A percentile compares a stretch with the other conserved stretches of the same genome.
Evolutionary conservation across 2,329 filamentous ascomycete genomes (phyloP).

Genomic region (Pseudogymnoascus sp.): DNA sequence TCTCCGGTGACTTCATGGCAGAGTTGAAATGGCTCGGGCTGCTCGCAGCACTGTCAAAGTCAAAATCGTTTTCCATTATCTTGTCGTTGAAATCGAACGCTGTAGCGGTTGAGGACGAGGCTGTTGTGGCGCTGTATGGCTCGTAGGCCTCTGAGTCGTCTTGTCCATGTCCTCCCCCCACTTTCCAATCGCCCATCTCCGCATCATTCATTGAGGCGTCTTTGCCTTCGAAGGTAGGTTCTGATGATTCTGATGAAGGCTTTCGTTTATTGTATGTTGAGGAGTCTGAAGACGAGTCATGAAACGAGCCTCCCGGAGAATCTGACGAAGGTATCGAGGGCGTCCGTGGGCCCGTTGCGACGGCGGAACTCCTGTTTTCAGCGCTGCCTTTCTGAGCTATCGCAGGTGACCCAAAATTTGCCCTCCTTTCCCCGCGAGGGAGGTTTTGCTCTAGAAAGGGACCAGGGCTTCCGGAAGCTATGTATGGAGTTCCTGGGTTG

Average conservation of each 20-base stretch:
- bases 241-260: slow-evolving; percentile 38
- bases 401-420: slow-evolving; percentile 21
- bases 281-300: slow-evolving; percentile 45
- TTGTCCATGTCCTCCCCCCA: slow-evolving; percentile 27
- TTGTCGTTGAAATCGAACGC: slow-evolving; percentile 34
- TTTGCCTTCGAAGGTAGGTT: slow-evolving; percentile 33
- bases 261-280: slow-evolving; percentile 39
- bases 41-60: slow-evolving; percentile 50
- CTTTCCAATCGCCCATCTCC: slow-evolving; percentile 37
- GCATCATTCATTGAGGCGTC: slow-evolving; percentile 38
- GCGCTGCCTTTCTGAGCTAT: slow-evolving; percentile 21
- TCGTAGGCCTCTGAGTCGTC: slow-evolving; percentile 33
- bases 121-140: slow-evolving; percentile 30
- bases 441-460: slow-evolving; percentile 26
- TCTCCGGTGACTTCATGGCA: slow-evolving; percentile 34
- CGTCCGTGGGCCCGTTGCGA: slow-evolving; percentile 18
- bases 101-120: slow-evolving; percentile 28
- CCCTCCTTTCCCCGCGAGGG: slow-evolving; percentile 19
- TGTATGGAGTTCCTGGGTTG: slow-evolving; percentile 26
- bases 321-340: slow-evolving; percentile 20
- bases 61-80: slow-evolving; percentile 43
- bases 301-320: slow-evolving; percentile 33
- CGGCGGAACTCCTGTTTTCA: slow-evolving; percentile 15
- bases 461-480: slow-evolving; percentile 25
- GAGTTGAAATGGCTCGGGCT: slow-evolving; percentile 39